Conservation (phyloP, 495 filamentous ascomycete species). For the Terfezia boudieri region DNA sequence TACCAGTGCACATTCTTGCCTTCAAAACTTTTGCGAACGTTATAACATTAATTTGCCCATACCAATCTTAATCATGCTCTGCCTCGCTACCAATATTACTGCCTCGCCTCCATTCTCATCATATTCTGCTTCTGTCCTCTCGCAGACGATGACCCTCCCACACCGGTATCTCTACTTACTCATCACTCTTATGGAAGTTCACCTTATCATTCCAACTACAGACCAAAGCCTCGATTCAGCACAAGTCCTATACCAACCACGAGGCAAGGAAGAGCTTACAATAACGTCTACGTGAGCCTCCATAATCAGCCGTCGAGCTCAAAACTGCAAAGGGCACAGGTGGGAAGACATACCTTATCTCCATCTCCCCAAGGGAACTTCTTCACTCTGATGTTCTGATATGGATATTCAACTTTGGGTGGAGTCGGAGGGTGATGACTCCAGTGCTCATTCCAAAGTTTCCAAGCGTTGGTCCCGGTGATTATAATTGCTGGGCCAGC, state of each 20-base stretch:
- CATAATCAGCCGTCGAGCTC: too few species aligned
- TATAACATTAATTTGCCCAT: too few species aligned
- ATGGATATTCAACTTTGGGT: constrained; percentile 65
- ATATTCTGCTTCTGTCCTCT: too few species aligned
- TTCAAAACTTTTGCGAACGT: too few species aligned
- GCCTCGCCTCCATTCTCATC: too few species aligned
- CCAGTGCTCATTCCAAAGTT: constrained; percentile 85
- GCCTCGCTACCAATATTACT: too few species aligned
- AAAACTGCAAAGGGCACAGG: too few species aligned
- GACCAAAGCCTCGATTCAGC: neutral
- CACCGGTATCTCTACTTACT: constrained; percentile 20
- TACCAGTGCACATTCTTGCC: too few species aligned
- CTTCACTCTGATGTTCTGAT: constrained; percentile 79
- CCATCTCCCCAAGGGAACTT: constrained; percentile 83
- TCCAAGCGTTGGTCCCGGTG: constrained; percentile 56
- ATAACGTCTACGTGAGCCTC: constrained; percentile 25
- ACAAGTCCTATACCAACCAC: neutral
- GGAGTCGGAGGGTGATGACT: constrained; percentile 74
- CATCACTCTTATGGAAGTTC: constrained; percentile 93
- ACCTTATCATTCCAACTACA: constrained; percentile 76
- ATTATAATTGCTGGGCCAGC: constrained; percentile 47
- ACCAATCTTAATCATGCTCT: too few species aligned
- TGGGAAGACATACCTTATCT: constrained; percentile 30
- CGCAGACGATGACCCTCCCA: too few species aligned
- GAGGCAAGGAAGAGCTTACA: constrained; percentile 24